Conservation (phyloP, 2,329 filamentous ascomycete genomes). For the Setomelanomma holmii region DNA sequence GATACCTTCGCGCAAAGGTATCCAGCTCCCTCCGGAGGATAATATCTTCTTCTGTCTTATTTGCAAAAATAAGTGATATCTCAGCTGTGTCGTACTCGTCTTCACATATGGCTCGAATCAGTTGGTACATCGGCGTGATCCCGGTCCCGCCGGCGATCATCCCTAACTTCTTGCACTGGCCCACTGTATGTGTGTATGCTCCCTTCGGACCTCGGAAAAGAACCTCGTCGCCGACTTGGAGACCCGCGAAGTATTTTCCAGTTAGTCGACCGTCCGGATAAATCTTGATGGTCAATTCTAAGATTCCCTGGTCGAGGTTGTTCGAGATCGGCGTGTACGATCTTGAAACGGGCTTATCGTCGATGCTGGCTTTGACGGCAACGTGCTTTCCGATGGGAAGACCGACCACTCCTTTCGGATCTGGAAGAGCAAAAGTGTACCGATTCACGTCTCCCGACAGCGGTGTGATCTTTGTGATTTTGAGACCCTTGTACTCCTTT, state of each 20-base stretch:
- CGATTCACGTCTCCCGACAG: conserved; percentile 27
- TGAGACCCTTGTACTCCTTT: conserved; percentile 56
- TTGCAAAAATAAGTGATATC: conserved; percentile 66
- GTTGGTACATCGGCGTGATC: conserved; percentile 60
- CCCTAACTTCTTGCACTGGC: conserved; percentile 54
- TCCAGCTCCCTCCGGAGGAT: conserved; percentile 65
- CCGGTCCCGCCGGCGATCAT: conserved; percentile 2
- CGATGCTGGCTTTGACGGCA: conserved; percentile 63
- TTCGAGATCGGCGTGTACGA: conserved; percentile 48
- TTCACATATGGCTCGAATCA: conserved; percentile 70
- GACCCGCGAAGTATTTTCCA: conserved; percentile 54
- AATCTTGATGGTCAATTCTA: conserved; percentile 61
- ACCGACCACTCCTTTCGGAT: conserved; percentile 31
- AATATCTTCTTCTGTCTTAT: conserved; percentile 66
- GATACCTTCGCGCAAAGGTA: conserved; percentile 58
- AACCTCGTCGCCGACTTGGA: conserved; percentile 59
- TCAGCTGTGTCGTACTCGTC: conserved; percentile 65
- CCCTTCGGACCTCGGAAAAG: conserved; percentile 65
- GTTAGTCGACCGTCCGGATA: conserved; percentile 62
- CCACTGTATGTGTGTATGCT: conserved; percentile 58
- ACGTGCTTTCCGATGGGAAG: conserved; percentile 48
- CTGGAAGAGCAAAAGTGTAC: conserved; percentile 35
- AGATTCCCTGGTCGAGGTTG: conserved; percentile 65
- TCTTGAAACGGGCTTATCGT: conserved; percentile 59
- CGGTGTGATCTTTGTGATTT: conserved; percentile 42